A percentile compares a stretch with the other conserved stretches of the same genome.
phyloP scores from a whole-genome alignment of 371 early-diverging fungal species.

The Haplosporangium sp. region DNA sequence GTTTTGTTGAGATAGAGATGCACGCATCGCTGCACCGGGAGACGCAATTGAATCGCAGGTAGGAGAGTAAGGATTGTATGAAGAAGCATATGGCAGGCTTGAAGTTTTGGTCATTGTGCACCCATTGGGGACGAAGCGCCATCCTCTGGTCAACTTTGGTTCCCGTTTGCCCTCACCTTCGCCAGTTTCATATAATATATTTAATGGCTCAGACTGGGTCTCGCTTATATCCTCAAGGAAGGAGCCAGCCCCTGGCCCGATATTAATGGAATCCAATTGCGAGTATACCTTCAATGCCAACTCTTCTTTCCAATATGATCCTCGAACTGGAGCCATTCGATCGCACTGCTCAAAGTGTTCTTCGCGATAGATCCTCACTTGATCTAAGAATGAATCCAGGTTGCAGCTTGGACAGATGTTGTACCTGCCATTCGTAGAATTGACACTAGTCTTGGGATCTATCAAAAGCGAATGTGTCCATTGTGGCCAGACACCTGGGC shows the following conservation, averaged over 20 bases:
- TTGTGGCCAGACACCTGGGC: slow-evolving; percentile 41
- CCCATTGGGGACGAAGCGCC: slow-evolving; percentile 49
- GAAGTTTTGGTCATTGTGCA: slow-evolving; percentile 44
- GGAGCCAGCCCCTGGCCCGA: slow-evolving; percentile 25
- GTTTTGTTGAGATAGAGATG: not conserved
- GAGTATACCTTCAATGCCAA: slow-evolving; percentile 32
- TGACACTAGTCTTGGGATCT: slow-evolving; percentile 9
- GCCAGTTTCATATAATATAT: not conserved
- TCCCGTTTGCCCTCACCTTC: too few species aligned
- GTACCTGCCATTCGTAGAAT: slow-evolving; percentile 1
- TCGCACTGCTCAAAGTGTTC: slow-evolving; percentile 34
- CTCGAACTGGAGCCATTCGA: slow-evolving; percentile 39
- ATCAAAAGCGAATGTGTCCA: slow-evolving; percentile 29
- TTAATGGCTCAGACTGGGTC: not conserved
- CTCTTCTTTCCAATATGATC: slow-evolving; percentile 40
- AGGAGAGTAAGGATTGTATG: slow-evolving; percentile 22
- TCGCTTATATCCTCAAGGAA: not conserved
- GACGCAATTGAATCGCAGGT: slow-evolving; percentile 39
- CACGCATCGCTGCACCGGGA: slow-evolving; percentile 14
- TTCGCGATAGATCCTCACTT: slow-evolving; percentile 17
- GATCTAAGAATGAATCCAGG: slow-evolving; percentile 25
- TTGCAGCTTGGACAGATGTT: slow-evolving; percentile 31
- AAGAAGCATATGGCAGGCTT: slow-evolving; percentile 16
- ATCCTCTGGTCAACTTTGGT: slow-evolving; percentile 28
- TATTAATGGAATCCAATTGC: slow-evolving; percentile 27